Conservation (phyloP, 2,329 filamentous ascomycete species). For the Curvularia lunata region DNA sequence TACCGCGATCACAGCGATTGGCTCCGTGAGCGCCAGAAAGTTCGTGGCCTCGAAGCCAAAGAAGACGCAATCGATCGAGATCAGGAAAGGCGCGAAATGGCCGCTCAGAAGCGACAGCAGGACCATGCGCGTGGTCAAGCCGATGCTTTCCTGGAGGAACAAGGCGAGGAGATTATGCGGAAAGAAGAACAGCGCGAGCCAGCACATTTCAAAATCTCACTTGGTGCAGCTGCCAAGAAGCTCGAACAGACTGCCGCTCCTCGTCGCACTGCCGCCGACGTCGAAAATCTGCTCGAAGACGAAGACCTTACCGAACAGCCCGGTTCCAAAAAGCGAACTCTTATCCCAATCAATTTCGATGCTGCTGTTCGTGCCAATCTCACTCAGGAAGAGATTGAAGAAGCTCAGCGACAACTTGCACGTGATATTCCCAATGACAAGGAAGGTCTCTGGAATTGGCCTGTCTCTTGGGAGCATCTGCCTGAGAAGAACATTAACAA, state of each 20-base stretch:
- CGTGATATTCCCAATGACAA: conserved; percentile 89
- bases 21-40: conserved; percentile 78
- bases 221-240: conserved; percentile 83
- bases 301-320: conserved; percentile 76
- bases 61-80: conserved; percentile 83
- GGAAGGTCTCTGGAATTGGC: conserved; percentile 88
- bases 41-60: conserved; percentile 74
- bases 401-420: conserved; percentile 81
- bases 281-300: conserved; percentile 92
- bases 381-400: conserved; percentile 87
- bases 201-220: conserved; percentile 84
- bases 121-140: conserved; percentile 85
- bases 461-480: conserved; percentile 90
- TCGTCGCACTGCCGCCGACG: conserved; percentile 85
- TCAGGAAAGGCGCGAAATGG: conserved; percentile 76
- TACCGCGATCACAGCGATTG: conserved; percentile 86
- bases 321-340: conserved; percentile 70
- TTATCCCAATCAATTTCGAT: conserved; percentile 60
- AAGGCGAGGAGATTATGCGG: conserved; percentile 72
- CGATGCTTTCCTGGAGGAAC: conserved; percentile 86
- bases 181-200: conserved; percentile 61
- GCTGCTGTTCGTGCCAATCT: conserved; percentile 54
- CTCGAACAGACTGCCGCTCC: conserved; percentile 61
- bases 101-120: conserved; percentile 71
- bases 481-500: conserved; percentile 81